A percentile compares a stretch with the other conserved stretches of the same genome.
Conservation (phyloP, 2,329 filamentous ascomycete genomes). For the Scedosporium boydii region DNA sequence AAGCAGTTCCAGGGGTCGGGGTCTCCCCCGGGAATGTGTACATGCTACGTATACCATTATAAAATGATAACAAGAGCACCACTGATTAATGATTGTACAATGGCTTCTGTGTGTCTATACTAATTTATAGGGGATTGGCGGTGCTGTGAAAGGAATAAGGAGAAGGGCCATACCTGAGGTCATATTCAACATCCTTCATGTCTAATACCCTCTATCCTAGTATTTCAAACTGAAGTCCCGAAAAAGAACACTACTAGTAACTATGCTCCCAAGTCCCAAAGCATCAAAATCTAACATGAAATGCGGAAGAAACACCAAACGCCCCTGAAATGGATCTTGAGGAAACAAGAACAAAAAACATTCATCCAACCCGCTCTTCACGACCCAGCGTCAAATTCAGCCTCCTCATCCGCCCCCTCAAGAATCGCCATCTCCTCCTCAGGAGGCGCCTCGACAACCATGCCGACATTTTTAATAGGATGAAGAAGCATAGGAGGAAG, state of each 20-base stretch:
- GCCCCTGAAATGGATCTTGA: not conserved
- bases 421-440: slow-evolving; percentile 21
- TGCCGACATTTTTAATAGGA: slow-evolving; percentile 69
- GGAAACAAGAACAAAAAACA: not conserved
- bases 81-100: not conserved
- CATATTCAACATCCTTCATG: not conserved
- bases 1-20: not conserved
- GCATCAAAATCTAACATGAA: not conserved
- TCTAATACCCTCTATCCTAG: not conserved
- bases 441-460: slow-evolving; percentile 50
- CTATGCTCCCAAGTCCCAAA: not conserved
- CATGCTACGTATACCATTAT: not conserved
- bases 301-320: slow-evolving; percentile 3
- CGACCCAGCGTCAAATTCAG: slow-evolving; percentile 37
- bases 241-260: not conserved
- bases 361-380: slow-evolving; percentile 13
- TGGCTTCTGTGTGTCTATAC: not conserved
- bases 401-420: slow-evolving; percentile 25
- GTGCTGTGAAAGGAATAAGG: not conserved
- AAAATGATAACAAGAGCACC: not conserved
- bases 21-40: not conserved
- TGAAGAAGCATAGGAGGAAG: slow-evolving; percentile 82
- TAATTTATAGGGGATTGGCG: not conserved
- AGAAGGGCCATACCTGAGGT: not conserved
- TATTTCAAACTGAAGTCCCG: not conserved